These are phyloP conservation scores for Lathyrus sativus DNA, from an alignment of 306 rosid species.

Conservation along the genomic window DNA sequence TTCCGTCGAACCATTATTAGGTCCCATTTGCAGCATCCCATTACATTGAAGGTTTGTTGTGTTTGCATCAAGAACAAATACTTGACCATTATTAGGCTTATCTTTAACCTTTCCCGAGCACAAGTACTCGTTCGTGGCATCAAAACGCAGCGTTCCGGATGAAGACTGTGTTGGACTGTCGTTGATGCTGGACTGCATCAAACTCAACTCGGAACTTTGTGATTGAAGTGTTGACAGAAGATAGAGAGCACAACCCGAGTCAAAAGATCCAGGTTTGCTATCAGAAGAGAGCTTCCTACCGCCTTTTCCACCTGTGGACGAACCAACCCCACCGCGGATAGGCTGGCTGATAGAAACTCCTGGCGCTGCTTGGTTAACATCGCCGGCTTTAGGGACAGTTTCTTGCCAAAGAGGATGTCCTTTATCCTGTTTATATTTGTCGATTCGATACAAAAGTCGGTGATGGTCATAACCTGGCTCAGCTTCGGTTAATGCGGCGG, in stretches of 20 bases:
- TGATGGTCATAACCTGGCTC: conserved; percentile 49
- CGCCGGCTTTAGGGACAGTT: conserved; percentile 35
- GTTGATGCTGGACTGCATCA: conserved; percentile 52
- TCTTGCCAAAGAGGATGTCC: conserved; percentile 49
- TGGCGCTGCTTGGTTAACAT: conserved; percentile 42
- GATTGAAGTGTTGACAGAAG: conserved; percentile 89
- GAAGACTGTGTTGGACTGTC: conserved; percentile 51
- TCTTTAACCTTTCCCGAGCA: background rate
- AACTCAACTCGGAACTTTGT: conserved; percentile 50
- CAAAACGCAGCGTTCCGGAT: conserved; percentile 40
- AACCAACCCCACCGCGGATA: conserved; percentile 21
- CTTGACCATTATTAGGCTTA: background rate
- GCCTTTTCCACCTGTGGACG: conserved; percentile 48
- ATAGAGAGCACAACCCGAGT: conserved; percentile 94
- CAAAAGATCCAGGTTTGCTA: conserved; percentile 48
- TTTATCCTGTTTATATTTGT: conserved; percentile 51
- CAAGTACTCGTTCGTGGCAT: conserved; percentile 11
- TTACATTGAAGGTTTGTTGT: conserved; percentile 44
- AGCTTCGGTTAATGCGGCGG: conserved; percentile 47
- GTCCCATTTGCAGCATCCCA: conserved; percentile 48
- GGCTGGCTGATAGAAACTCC: conserved; percentile 38
- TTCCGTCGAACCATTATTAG: conserved; percentile 57
- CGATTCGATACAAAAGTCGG: conserved; percentile 35
- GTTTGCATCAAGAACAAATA: conserved; percentile 24
- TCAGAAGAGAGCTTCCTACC: conserved; percentile 47